Conservation (phyloP, 768 basidiomycete species). For the Crucibulum laeve region DNA sequence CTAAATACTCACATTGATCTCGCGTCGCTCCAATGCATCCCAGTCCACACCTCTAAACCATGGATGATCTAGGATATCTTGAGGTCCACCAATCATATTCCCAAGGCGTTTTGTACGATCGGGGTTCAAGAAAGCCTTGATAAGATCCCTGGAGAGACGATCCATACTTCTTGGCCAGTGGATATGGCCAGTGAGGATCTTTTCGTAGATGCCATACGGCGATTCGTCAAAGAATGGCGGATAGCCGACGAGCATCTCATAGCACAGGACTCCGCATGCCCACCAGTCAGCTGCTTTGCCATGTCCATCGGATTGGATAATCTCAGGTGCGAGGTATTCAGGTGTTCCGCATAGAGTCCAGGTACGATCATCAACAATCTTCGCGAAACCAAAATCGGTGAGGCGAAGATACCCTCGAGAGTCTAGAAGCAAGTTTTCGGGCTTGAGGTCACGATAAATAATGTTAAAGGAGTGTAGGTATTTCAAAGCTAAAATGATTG, state of each 20-base stretch:
- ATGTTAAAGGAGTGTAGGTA: slow-evolving; percentile 96
- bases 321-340: slow-evolving; percentile 97
- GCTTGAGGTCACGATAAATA: slow-evolving; percentile 97
- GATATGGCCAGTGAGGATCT: slow-evolving; percentile 84
- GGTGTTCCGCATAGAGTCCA: slow-evolving; percentile 97
- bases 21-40: slow-evolving; percentile 79
- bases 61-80: slow-evolving; percentile 86
- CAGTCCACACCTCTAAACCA: slow-evolving; percentile 98
- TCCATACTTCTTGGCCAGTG: slow-evolving; percentile 93
- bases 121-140: slow-evolving; percentile 84
- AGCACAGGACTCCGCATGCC: slow-evolving; percentile 96
- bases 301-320: slow-evolving; percentile 96
- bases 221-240: slow-evolving; percentile 98
- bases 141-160: slow-evolving; percentile 81
- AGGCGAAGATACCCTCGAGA: slow-evolving; percentile 90
- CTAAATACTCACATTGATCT: slow-evolving; percentile 65
- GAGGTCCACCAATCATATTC: slow-evolving; percentile 88
- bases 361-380: slow-evolving; percentile 95
- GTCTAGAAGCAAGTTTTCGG: slow-evolving; percentile 96
- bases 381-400: slow-evolving; percentile 98
- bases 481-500: slow-evolving; percentile 91
- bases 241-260: slow-evolving; percentile 98
- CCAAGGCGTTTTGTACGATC: slow-evolving; percentile 91
- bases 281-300: slow-evolving; percentile 99
- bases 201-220: slow-evolving; percentile 98